These are phyloP conservation scores for Eucalyptus pauciflora DNA, from an alignment of 345 rosid genomes.

Conservation along the genomic window DNA sequence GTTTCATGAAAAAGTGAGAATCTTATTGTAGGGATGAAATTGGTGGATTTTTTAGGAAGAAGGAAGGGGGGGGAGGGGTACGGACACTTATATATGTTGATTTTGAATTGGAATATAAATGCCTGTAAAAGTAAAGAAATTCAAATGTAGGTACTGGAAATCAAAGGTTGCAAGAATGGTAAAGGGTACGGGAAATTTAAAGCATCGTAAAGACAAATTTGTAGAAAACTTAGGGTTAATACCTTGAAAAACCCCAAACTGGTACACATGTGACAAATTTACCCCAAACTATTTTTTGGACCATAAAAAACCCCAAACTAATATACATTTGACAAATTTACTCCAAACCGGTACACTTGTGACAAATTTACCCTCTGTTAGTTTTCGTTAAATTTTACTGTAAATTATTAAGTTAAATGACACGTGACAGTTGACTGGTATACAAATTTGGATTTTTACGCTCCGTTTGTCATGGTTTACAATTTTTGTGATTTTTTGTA, in stretches of 20 bases:
- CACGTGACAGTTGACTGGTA: accelerated
- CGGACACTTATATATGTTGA: background rate
- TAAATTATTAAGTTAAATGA: too few relatives aligned
- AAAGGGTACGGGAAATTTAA: background rate
- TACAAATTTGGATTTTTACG: accelerated
- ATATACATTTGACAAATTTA: too few relatives aligned
- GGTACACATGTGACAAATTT: too few relatives aligned
- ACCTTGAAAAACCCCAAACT: accelerated
- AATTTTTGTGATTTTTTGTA: too few relatives aligned
- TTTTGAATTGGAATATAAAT: too few relatives aligned
- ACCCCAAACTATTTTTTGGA: accelerated
- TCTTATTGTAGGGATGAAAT: background rate
- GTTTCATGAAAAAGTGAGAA: background rate
- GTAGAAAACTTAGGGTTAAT: too few relatives aligned
- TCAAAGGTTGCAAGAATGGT: background rate
- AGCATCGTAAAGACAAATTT: too few relatives aligned
- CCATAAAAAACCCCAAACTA: accelerated
- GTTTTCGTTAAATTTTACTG: too few relatives aligned
- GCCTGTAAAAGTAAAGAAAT: background rate
- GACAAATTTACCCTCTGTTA: accelerated
- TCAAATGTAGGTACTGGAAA: background rate
- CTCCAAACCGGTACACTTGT: accelerated
- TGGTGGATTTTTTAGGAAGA: background rate
- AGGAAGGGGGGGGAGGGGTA: background rate
- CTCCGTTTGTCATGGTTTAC: accelerated